Percentiles rank a stretch among this genome's conserved stretches.
These are phyloP conservation scores for Arachnopeziza araneosa DNA, from an alignment of 2,329 filamentous ascomycete species.

Conservation along the genomic window DNA sequence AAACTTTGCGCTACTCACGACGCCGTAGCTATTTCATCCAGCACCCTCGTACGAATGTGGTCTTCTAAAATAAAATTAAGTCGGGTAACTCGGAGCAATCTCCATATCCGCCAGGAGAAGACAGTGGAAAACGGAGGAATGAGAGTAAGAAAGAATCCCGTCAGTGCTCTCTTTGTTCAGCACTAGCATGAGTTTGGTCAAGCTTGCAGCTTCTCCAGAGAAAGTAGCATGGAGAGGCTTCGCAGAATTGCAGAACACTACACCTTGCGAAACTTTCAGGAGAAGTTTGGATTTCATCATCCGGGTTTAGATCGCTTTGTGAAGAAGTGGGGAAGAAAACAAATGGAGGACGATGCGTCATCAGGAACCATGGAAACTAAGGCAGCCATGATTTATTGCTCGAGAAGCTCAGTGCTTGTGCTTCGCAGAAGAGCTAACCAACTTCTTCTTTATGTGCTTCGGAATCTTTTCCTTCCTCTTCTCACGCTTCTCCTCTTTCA, in stretches of 20 bases:
- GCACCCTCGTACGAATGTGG: too few species aligned
- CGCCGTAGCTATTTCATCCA: too few species aligned
- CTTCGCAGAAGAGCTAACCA: conserved; percentile 50
- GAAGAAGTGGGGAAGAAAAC: background rate
- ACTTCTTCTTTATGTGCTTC: conserved; percentile 89
- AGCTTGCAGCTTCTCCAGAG: conserved; percentile 19
- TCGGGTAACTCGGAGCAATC: too few species aligned
- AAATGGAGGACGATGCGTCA: background rate
- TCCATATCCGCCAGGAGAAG: too few species aligned
- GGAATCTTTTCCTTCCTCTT: conserved; percentile 94
- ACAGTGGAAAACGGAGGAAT: too few species aligned
- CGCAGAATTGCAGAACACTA: conserved; percentile 19
- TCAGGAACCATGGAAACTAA: background rate
- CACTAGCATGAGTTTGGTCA: conserved; percentile 12
- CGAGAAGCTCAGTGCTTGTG: conserved; percentile 26
- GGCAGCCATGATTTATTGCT: conserved; percentile 5
- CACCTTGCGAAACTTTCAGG: conserved; percentile 5
- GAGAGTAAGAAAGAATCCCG: conserved; percentile 3
- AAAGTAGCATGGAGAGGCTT: conserved; percentile 18
- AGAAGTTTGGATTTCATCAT: conserved; percentile 27
- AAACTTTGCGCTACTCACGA: too few species aligned
- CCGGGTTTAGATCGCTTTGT: conserved; percentile 9
- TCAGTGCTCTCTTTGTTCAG: conserved; percentile 32
- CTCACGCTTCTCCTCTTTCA: conserved; percentile 94
- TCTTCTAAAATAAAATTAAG: too few species aligned